Evolutionary conservation across 1,139 yeast species (phyloP), one percentile per base, ranked within the genome.

Genomic region (Hansenula sp.): DNA sequence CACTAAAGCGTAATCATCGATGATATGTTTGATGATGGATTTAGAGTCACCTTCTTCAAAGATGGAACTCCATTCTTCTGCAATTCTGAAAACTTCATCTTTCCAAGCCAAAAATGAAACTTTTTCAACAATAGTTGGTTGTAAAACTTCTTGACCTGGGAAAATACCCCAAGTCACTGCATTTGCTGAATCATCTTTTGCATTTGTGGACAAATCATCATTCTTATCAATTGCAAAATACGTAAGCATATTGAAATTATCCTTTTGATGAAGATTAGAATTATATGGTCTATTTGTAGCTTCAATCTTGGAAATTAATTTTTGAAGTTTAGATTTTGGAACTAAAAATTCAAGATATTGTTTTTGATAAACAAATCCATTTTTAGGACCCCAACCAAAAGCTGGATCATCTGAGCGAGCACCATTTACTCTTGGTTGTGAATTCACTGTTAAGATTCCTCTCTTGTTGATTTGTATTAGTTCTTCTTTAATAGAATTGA

Each of bases 161-260:
- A 86, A 88, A 31, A 86, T 87, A 47, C 96, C 97, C 98, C 98
- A 92, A 13, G 98, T 92, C 40, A 89, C 97, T 9, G 97, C 97
- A 58, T 88, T 89, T 51, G 95, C 89, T 22, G 71, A 64, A 45
- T 80, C 85, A 37, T 77, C 83, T 32, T 74, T 75, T 37, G 92
- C 79, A 61, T 90, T 90, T 32, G 79, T 56, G 31, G 78, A 71
- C 46, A 87, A 68, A 32, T 76, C 68, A 22, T 89, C 90, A 3
- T 63, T 55, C 41, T 70, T 59, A 59, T 84, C 82, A 36, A 87
- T 90, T 4, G 92, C 83, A 59, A 88, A 89, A 64, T 79, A 92
- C 7, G 96, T 83, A 52, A 89, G 69, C 34, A 78, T 63, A 40
- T 69, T 69, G 52, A 68, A 69, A 36, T 61, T 59, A 43, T 77